phyloP scores from a whole-genome alignment of 2,329 filamentous ascomycete genomes.

The Exophiala sideris region DNA sequence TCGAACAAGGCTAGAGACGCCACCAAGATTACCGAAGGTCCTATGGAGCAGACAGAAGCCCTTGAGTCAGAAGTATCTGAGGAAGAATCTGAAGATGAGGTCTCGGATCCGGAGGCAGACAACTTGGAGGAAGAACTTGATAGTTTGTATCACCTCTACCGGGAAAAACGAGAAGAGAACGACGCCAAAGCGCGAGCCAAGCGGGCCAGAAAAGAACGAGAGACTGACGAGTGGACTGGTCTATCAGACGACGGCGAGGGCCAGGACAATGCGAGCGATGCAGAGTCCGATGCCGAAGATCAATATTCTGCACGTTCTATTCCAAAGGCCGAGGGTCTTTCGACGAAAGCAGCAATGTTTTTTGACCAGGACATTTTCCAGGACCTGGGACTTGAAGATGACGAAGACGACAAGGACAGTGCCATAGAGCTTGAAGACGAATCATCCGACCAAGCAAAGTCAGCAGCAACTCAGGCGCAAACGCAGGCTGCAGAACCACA shows the following conservation, averaged over 20 bases:
- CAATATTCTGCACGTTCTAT: slow-evolving; percentile 12
- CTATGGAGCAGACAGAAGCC: slow-evolving; percentile 65
- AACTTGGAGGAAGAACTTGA: slow-evolving; percentile 81
- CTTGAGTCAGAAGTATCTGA: slow-evolving; percentile 55
- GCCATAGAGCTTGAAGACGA: slow-evolving; percentile 37
- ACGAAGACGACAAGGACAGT: slow-evolving; percentile 45
- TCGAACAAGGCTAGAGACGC: slow-evolving; percentile 73
- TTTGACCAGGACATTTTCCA: slow-evolving; percentile 96
- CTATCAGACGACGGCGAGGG: slow-evolving; percentile 69
- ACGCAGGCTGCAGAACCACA: slow-evolving; percentile 26
- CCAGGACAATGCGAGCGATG: slow-evolving; percentile 42
- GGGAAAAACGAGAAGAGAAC: slow-evolving; percentile 70
- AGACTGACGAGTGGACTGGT: slow-evolving; percentile 89
- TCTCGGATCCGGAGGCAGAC: slow-evolving; percentile 75
- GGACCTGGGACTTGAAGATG: slow-evolving; percentile 66
- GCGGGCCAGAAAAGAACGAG: slow-evolving; percentile 74
- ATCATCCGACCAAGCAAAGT: slow-evolving; percentile 18
- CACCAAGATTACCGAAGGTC: slow-evolving; percentile 68
- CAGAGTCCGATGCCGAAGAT: slow-evolving; percentile 39
- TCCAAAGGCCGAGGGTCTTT: slow-evolving; percentile 56
- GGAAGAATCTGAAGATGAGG: slow-evolving; percentile 62
- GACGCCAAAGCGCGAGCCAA: slow-evolving; percentile 91
- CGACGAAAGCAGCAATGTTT: slow-evolving; percentile 79
- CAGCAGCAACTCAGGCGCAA: slow-evolving; percentile 1
- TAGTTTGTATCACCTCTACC: slow-evolving; percentile 79